Evolutionary conservation across 129 eudicot species (phyloP), one percentile per base, ranked within the genome.

Genomic region (Flaveria brownii): DNA sequence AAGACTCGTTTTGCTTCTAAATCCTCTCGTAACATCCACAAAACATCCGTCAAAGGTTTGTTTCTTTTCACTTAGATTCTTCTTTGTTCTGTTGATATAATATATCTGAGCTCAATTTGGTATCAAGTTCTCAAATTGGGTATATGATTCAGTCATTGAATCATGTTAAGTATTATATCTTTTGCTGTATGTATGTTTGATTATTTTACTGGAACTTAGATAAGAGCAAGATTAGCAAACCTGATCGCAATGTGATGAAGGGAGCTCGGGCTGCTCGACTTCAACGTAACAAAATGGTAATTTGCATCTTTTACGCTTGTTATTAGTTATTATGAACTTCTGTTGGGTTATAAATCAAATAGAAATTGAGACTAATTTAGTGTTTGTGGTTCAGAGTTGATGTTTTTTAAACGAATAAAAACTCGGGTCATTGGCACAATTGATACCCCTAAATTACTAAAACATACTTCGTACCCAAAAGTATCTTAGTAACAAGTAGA

Each of bases 1-100:
- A 91, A 95, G 59, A 89, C 97, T 78, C 92, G 96, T 36, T 95
- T 91, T 54, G 86, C 99, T 68, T 94, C 99, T 15, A 95, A 95
- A 73, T 84, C 97, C 0, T 83, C 96, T 54, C 95, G 99, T 62
- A 95, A 91, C 59, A 57, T 82, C 39, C 99, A 95, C 86, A 95
- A 86, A 75, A 71, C 88, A 9, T 87, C 96, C 41, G 81, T 76
- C 1, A 85, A 95, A 87, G 99, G 99, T 95, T 60, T 30, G 47
- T 14, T 10, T 0, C 33, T 59, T 59, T 9, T 9, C 49, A 41
- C 2, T 8, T 36, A 5, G 12, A 2, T 72, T 47, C 7, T 33
- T 17, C 25, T 18, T n/a, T n/a, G n/a, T n/a, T n/a, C n/a, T n/a
- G n/a, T n/a, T n/a, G n/a, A n/a, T n/a, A n/a, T n/a, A n/a, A n/a